These are phyloP conservation scores for Berberis vulgaris DNA, from an alignment of 164 flowering plant genomes.

Conservation along the genomic window DNA sequence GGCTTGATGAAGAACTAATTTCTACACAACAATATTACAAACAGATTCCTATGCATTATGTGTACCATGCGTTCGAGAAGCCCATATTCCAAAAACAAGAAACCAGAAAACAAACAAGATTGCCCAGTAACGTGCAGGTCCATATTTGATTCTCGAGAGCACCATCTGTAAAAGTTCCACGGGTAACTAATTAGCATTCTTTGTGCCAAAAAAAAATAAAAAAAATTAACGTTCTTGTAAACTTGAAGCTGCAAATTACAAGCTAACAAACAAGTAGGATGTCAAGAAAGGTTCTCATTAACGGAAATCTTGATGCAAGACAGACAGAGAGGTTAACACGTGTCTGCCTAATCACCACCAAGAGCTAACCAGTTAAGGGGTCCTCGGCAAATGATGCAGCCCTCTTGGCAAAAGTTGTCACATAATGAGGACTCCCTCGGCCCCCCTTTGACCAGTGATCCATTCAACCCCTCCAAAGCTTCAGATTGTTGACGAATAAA, in stretches of 20 bases:
- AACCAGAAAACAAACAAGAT: slow-evolving; percentile 97
- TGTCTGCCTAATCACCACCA: too few relatives aligned
- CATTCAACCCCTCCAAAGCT: too few relatives aligned
- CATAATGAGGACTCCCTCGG: too few relatives aligned
- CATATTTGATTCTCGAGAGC: slow-evolving; percentile 88
- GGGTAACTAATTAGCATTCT: too few relatives aligned
- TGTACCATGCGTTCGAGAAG: slow-evolving; percentile 69
- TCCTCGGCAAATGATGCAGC: too few relatives aligned
- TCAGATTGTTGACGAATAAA: too few relatives aligned
- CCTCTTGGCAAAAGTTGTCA: too few relatives aligned
- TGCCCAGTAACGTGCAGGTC: slow-evolving; percentile 98
- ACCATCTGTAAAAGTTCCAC: slow-evolving; percentile 50
- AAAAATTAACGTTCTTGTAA: not conserved
- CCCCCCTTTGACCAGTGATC: too few relatives aligned
- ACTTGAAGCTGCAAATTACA: not conserved
- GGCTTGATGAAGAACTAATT: not conserved
- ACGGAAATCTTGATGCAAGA: too few relatives aligned
- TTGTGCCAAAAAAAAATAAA: not conserved
- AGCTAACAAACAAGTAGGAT: not conserved
- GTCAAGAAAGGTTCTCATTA: too few relatives aligned
- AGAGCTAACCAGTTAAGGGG: too few relatives aligned
- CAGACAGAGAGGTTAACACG: too few relatives aligned
- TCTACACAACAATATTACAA: slow-evolving; percentile 6
- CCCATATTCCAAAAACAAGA: slow-evolving; percentile 98
- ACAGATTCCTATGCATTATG: slow-evolving; percentile 33